phyloP scores from a whole-genome alignment of 805 yeast species.

The Wickerhamiella vanderwaltii region DNA sequence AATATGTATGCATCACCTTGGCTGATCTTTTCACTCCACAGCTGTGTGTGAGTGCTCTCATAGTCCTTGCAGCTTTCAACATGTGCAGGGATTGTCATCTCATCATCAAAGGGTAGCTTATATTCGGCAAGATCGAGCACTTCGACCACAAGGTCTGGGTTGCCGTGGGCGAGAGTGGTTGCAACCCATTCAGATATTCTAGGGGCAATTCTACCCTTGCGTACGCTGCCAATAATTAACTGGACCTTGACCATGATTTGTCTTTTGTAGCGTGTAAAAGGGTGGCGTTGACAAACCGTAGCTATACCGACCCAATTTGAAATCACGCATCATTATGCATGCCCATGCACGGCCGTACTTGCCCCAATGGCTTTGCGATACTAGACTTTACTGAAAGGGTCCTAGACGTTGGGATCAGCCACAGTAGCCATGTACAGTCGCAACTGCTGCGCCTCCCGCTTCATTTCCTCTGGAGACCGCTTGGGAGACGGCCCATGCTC shows the following conservation, averaged over 20 bases:
- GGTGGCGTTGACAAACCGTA: too few species aligned
- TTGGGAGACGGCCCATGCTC: conserved; percentile 46
- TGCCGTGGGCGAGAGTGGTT: conserved; percentile 3
- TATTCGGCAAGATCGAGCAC: conserved; percentile 25
- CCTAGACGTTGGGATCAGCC: conserved; percentile 13
- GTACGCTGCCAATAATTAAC: conserved; percentile 15
- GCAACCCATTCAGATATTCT: conserved; percentile 13
- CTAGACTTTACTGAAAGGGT: too few species aligned
- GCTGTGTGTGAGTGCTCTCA: conserved; percentile 18
- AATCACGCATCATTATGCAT: too few species aligned
- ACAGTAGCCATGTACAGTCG: conserved; percentile 21
- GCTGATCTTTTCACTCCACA: conserved; percentile 25
- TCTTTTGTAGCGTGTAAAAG: too few species aligned
- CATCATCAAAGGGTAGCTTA: conserved; percentile 27
- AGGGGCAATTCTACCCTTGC: conserved; percentile 12
- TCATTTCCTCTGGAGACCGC: conserved; percentile 56
- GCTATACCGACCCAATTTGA: too few species aligned
- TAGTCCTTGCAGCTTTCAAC: too few species aligned
- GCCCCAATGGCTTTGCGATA: too few species aligned
- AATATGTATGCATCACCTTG: conserved; percentile 26
- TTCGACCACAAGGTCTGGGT: conserved; percentile 4
- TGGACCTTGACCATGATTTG: too few species aligned
- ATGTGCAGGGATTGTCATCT: too few species aligned
- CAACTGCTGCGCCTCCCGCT: conserved; percentile 51
- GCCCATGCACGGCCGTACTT: too few species aligned